These are phyloP conservation scores for Ormosia emarginata DNA, from an alignment of 306 rosid genomes.

Conservation along the genomic window DNA sequence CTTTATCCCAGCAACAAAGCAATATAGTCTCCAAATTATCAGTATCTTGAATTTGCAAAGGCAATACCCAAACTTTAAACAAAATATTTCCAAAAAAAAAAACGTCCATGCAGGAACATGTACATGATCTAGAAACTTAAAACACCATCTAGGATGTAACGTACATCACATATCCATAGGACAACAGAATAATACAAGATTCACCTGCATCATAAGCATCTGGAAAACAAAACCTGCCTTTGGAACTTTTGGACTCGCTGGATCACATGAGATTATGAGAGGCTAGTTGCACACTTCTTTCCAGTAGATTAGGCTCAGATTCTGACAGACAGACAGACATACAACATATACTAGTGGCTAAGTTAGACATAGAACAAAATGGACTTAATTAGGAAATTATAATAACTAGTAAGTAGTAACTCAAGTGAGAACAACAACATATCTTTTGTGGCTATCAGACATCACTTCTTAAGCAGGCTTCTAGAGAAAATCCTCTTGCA, in stretches of 20 bases:
- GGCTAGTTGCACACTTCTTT: neutral
- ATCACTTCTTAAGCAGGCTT: conserved; percentile 45
- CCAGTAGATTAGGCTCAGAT: neutral
- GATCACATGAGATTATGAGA: neutral
- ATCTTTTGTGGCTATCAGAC: neutral
- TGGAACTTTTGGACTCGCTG: neutral
- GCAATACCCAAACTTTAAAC: neutral
- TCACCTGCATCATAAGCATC: conserved; percentile 8
- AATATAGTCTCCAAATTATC: neutral
- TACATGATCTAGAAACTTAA: conserved; percentile 11
- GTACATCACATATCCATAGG: neutral
- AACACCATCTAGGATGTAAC: neutral
- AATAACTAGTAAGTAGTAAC: neutral
- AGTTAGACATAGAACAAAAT: neutral
- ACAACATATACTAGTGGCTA: conserved; percentile 13
- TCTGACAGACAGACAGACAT: neutral
- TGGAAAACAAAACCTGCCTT: conserved; percentile 2
- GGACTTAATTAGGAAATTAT: neutral
- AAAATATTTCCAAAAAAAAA: neutral
- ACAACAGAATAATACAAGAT: conserved; percentile 28
- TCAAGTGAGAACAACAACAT: conserved; percentile 31
- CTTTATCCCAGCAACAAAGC: neutral
- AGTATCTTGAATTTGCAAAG: conserved; percentile 20
- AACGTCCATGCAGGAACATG: neutral
- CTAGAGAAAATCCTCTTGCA: conserved; percentile 68